Conservation (phyloP, 2,329 filamentous ascomycete species). For the Scopulariopsis brevicaulis region DNA sequence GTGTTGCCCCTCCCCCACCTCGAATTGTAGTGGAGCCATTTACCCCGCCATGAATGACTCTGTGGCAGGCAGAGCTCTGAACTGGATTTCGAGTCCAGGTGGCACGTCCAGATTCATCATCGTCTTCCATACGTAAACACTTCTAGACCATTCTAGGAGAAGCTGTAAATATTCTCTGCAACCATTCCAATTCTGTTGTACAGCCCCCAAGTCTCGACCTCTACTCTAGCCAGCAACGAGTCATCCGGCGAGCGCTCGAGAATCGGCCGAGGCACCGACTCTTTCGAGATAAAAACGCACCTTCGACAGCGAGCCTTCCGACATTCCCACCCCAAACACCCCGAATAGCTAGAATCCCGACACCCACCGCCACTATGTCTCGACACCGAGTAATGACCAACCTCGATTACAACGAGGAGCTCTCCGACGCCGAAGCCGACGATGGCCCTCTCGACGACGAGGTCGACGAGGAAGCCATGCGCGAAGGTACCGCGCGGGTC, state of each 20-base stretch:
- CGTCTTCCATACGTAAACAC: background rate
- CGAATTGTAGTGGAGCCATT: background rate
- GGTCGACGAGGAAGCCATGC: conserved; percentile 13
- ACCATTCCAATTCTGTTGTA: too few species aligned
- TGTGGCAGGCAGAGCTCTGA: background rate
- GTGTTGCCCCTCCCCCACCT: background rate
- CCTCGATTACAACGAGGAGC: conserved; percentile 9
- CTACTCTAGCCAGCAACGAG: too few species aligned
- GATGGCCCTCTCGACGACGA: conserved; percentile 29
- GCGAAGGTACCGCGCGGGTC: conserved; percentile 2
- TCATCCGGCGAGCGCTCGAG: too few species aligned
- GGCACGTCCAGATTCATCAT: background rate
- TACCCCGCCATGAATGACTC: background rate
- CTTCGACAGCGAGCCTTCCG: background rate
- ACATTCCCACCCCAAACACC: background rate
- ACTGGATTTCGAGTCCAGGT: background rate
- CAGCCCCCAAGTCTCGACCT: too few species aligned
- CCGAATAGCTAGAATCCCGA: background rate
- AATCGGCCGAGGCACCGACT: too few species aligned
- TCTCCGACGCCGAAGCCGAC: conserved; percentile 29
- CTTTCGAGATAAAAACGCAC: background rate
- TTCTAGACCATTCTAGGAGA: background rate
- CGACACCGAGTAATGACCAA: conserved; percentile 6
- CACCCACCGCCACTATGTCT: background rate
- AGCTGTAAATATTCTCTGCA: too few species aligned